Percentiles rank a stretch among this genome's conserved stretches.
Conservation (phyloP, 1,139 yeast genomes). For the Zygosaccharomyces sapae region DNA sequence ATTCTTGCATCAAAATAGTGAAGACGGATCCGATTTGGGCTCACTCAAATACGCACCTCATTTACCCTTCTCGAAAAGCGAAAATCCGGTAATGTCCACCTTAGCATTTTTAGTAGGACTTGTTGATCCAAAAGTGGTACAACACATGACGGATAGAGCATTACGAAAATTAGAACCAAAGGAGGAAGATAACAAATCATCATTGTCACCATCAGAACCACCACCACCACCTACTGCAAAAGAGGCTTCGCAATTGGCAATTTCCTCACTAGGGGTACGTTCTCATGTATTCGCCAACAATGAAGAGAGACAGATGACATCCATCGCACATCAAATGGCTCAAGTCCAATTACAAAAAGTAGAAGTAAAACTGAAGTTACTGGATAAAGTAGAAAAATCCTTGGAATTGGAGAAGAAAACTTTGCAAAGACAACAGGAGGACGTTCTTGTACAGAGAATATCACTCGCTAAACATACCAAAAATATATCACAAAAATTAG, state of each 20-base stretch:
- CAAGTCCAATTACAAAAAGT: slow-evolving; percentile 71
- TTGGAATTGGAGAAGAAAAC: slow-evolving; percentile 75
- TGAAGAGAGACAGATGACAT: slow-evolving; percentile 77
- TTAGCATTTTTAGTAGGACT: slow-evolving; percentile 80
- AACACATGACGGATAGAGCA: slow-evolving; percentile 73
- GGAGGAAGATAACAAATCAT: slow-evolving; percentile 6
- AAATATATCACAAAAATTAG: slow-evolving; percentile 26
- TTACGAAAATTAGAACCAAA: slow-evolving; percentile 38
- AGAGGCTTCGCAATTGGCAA: slow-evolving; percentile 53
- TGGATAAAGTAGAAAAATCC: slow-evolving; percentile 69
- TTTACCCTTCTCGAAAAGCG: slow-evolving; percentile 77
- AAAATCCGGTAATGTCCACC: slow-evolving; percentile 90
- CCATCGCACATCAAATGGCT: slow-evolving; percentile 54
- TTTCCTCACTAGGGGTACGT: slow-evolving; percentile 74
- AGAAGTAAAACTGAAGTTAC: slow-evolving; percentile 68
- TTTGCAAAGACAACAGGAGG: slow-evolving; percentile 74
- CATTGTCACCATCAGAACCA: neutral
- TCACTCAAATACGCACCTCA: slow-evolving; percentile 81
- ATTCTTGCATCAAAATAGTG: slow-evolving; percentile 43
- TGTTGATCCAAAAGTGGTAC: slow-evolving; percentile 83
- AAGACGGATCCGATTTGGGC: slow-evolving; percentile 43
- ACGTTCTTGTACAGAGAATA: slow-evolving; percentile 71
- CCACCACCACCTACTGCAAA: slow-evolving; percentile 27
- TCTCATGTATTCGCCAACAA: slow-evolving; percentile 79
- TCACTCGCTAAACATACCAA: slow-evolving; percentile 45